These are phyloP conservation scores for Dipodascus albidus DNA, from an alignment of 805 yeast species.

Conservation along the genomic window DNA sequence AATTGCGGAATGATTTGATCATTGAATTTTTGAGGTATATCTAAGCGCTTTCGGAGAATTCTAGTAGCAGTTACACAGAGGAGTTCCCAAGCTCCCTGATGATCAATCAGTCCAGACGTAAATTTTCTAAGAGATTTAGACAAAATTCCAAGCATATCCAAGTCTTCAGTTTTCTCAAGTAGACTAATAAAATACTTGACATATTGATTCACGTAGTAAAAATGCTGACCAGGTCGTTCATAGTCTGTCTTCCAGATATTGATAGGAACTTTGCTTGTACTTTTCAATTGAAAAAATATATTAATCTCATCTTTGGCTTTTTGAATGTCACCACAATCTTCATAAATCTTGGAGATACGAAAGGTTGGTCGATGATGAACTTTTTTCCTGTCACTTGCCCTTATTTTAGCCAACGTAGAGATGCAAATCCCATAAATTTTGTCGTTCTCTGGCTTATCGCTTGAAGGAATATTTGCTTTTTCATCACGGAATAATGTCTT, in stretches of 20 bases:
- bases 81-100: constrained; percentile 55
- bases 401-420: constrained; percentile 35
- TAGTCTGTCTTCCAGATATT: constrained; percentile 89
- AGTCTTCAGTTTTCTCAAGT: constrained; percentile 41
- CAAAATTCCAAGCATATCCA: constrained; percentile 46
- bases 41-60: constrained; percentile 36
- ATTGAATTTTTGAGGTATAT: constrained; percentile 35
- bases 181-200: constrained; percentile 50
- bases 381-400: constrained; percentile 58
- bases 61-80: constrained; percentile 41
- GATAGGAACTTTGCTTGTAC: constrained; percentile 43
- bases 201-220: constrained; percentile 63
- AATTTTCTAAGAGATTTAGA: constrained; percentile 68
- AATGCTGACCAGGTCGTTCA: constrained; percentile 91
- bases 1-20: constrained; percentile 40
- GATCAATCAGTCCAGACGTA: constrained; percentile 62
- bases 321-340: constrained; percentile 39
- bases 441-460: not conserved
- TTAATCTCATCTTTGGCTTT: constrained; percentile 57
- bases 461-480: constrained; percentile 12
- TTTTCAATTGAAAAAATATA: constrained; percentile 49
- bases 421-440: constrained; percentile 29
- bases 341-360: constrained; percentile 53
- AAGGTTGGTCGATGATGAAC: constrained; percentile 88
- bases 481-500: constrained; percentile 25